These are phyloP conservation scores for Uncinocarpus reesii DNA, from an alignment of 2,329 filamentous ascomycete genomes.

Conservation along the genomic window DNA sequence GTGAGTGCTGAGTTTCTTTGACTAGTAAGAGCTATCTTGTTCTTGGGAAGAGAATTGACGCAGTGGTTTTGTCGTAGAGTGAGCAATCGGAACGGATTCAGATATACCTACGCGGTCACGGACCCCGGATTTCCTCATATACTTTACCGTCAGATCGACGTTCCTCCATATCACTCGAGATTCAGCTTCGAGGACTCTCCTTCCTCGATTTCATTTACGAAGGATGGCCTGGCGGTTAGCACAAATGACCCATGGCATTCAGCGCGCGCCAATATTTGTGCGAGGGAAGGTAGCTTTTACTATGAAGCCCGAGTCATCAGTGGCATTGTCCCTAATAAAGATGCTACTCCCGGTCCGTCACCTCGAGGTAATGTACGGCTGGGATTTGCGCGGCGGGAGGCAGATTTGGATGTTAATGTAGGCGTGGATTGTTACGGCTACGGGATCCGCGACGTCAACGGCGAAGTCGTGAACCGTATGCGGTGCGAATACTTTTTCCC, in stretches of 20 bases:
- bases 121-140: slow-evolving; percentile 81
- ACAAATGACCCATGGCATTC: slow-evolving; percentile 91
- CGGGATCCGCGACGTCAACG: slow-evolving; percentile 76
- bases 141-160: slow-evolving; percentile 82
- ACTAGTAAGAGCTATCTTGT: neutral
- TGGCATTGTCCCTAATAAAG: slow-evolving; percentile 40
- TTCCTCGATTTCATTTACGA: slow-evolving; percentile 71
- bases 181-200: slow-evolving; percentile 91
- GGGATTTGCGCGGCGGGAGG: slow-evolving; percentile 39
- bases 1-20: slow-evolving; percentile 6
- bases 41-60: too few relatives aligned
- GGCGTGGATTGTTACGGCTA: slow-evolving; percentile 94
- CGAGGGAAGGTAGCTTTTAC: slow-evolving; percentile 81
- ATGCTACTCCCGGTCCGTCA: slow-evolving; percentile 19
- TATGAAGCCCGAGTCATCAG: slow-evolving; percentile 86
- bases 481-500: slow-evolving; percentile 84
- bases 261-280: slow-evolving; percentile 79
- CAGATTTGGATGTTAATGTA: slow-evolving; percentile 47
- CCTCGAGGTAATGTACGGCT: slow-evolving; percentile 40
- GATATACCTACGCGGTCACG: slow-evolving; percentile 82
- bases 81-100: slow-evolving; percentile 62
- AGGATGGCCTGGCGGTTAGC: slow-evolving; percentile 63
- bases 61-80: slow-evolving; percentile 33
- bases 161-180: slow-evolving; percentile 68
- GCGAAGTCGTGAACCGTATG: slow-evolving; percentile 88